Base-by-base conservation (phyloP, 129 eudicot genomes). In the Silybum marianum region DNA sequence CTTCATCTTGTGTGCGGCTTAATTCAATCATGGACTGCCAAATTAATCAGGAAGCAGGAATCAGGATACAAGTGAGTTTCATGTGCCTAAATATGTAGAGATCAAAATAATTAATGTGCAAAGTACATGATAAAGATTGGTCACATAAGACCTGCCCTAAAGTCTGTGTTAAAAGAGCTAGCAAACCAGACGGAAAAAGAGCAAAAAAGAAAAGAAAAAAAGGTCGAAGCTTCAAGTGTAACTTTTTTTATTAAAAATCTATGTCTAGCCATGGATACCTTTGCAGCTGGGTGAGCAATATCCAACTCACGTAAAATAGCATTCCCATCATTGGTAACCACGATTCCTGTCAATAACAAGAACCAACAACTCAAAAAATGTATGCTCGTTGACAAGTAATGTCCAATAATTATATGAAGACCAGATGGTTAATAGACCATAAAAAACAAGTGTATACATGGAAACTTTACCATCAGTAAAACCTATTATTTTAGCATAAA, bases 221-320 rank as follows among this genome's bases (percentile, higher is more conserved):
- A 1, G 2, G 23, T 18, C n/a, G 9, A 58, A n/a, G 21, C 66
- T 58, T 1, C 24, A 58, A 58, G 66, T 54, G 19, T 58, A 58
- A 18, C 66, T 58, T 54, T 18, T 18, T 54, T 54, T 32, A 28
- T 26, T 16, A 25, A 24, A 7, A 28, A 34, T n/a, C 10, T 65
- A 30, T 6, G 75, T 71, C 39, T 2, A 3, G 21, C 2, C 58
- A 76, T 62, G 26, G 4, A 51, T 85, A 87, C 99, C 98, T 95
- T 95, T 24, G 99, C 99, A 80, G 99, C 99, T 7, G 99, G 99
- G 74, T 95, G 99, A 77, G 99, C 98, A 87, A 95, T 85, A 88
- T 95, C 98, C 83, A 95, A 69, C 87, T 95, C 99, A 23, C 99
- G 93, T 58, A 95, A 81, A 72, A 95, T 95, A 48, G 99, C 99